phyloP scores from a whole-genome alignment of 331 rosid genomes.

The Quercus lobata region DNA sequence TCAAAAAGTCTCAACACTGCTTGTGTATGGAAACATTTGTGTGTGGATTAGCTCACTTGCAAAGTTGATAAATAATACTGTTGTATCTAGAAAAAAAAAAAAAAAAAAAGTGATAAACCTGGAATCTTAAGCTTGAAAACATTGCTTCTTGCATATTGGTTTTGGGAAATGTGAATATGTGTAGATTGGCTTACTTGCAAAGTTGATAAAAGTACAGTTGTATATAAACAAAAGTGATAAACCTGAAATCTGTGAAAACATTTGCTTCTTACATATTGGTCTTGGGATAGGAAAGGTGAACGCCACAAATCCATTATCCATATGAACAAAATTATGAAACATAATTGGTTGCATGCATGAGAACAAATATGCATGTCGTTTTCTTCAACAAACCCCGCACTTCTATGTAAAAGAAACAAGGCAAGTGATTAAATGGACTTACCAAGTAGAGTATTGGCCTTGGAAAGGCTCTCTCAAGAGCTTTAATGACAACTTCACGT shows the following conservation, averaged over 20 bases:
- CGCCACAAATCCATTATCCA: background rate
- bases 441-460: conserved; percentile 56
- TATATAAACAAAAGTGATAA: too few species aligned
- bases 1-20: background rate
- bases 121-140: background rate
- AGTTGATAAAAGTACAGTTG: too few species aligned
- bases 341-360: background rate
- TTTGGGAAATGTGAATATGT: background rate
- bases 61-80: too few species aligned
- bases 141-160: background rate
- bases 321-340: background rate
- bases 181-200: too few species aligned
- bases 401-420: background rate
- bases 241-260: too few species aligned
- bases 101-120: too few species aligned
- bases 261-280: background rate
- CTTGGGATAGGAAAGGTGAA: background rate
- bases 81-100: too few species aligned
- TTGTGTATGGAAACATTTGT: background rate
- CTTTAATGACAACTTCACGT: conserved; percentile 41
- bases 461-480: conserved; percentile 68
- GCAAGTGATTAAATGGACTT: conserved; percentile 9
- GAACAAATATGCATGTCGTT: background rate
- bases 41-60: background rate
- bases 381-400: background rate